Base-by-base conservation (phyloP, 2,329 filamentous ascomycete genomes). In the Triangularia verruculosa region DNA sequence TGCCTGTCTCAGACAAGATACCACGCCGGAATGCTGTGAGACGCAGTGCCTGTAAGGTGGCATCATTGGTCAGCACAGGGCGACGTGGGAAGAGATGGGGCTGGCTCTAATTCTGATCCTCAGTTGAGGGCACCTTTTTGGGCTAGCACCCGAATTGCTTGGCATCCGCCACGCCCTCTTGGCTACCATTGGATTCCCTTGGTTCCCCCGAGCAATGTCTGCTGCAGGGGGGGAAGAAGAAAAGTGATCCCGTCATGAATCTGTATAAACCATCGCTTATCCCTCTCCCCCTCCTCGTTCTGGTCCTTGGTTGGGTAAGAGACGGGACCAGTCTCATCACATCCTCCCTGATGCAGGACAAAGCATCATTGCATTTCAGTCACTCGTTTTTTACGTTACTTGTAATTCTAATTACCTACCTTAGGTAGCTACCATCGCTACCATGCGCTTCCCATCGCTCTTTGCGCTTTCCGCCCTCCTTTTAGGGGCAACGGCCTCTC, bases 381-480 rank as follows among this genome's bases (percentile, higher is more conserved):
- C 67, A 59, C 43, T 68, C 68, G 28, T 64, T 63, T 32, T 13
- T 59, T 61, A 32, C 24, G 24, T 58, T 54, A 43, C 63, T 61
- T 69, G 63, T 32, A 61, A 59, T 54, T n/a, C n/a, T n/a, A n/a
- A n/a, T n/a, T n/a, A n/a, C n/a, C n/a, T n/a, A n/a, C 63, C 55
- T 52, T 67, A 57, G 53, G 61, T 34, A 28, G 17, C 17, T 53
- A 22, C 61, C 59, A 34, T 62, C 63, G 12, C 12, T 56, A 68
- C 61, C 55, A 71, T 71, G 70, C 68, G 54, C 53, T 64, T 71
- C 47, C 64, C 63, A 61, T 66, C 68, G 28, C 62, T 71, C 55
- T 43, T 69, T 61, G 62, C 64, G 58, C 11, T 66, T 43, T 68
- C 67, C 62, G 63, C 63, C 27, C 57, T 71, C 28, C 59, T 67